A percentile compares a stretch with the other conserved stretches of the same genome.
Conservation (phyloP, 805 yeast genomes). For the Saturnispora mendoncae region DNA sequence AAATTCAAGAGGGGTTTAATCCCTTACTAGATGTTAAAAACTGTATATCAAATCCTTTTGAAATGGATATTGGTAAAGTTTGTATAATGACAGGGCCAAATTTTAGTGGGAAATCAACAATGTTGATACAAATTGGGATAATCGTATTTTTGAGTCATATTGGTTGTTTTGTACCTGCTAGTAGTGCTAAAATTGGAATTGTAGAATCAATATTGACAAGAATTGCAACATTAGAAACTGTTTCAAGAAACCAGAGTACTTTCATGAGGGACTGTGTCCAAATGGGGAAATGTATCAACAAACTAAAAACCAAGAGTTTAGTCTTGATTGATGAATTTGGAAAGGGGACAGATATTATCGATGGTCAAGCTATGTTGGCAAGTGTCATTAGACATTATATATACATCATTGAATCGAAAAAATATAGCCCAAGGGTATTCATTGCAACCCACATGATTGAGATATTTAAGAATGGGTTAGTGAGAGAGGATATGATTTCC, state of each 20-base stretch:
- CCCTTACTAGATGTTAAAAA: constrained; percentile 22
- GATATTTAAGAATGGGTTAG: constrained; percentile 26
- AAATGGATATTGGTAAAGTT: constrained; percentile 17
- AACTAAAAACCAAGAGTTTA: constrained; percentile 35
- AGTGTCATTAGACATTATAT: constrained; percentile 28
- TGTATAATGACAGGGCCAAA: constrained; percentile 42
- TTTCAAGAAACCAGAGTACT: constrained; percentile 36
- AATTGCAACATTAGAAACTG: constrained; percentile 33
- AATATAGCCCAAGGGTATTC: constrained; percentile 22
- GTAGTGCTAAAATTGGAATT: constrained; percentile 35
- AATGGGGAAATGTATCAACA: constrained; percentile 25
- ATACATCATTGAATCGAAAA: constrained; percentile 3
- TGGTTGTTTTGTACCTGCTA: constrained; percentile 48
- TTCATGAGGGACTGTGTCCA: constrained; percentile 42
- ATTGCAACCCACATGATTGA: constrained; percentile 39
- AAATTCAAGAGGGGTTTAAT: constrained; percentile 37
- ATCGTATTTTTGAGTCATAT: constrained; percentile 43
- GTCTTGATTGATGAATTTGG: constrained; percentile 48
- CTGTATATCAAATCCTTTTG: constrained; percentile 35
- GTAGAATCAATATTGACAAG: constrained; percentile 37
- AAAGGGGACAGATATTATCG: constrained; percentile 40
- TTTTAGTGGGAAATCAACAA: constrained; percentile 46
- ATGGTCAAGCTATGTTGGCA: constrained; percentile 39
- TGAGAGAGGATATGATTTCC: constrained; percentile 10
- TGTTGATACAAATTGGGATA: constrained; percentile 39